phyloP scores from a whole-genome alignment of 2,329 filamentous ascomycete species.

The Chaetomium strumarium region DNA sequence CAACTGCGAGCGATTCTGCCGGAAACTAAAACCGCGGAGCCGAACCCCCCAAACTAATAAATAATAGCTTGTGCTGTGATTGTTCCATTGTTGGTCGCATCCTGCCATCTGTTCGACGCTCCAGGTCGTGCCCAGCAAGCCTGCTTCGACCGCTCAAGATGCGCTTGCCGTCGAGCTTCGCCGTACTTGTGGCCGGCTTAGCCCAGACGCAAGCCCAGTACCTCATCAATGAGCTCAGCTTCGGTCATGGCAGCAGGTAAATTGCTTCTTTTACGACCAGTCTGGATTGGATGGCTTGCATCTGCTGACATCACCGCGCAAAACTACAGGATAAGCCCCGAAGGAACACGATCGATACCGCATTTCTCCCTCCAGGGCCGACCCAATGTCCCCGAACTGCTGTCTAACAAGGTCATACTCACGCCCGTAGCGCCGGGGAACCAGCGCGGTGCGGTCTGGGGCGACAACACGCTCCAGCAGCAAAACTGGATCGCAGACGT shows the following conservation, averaged over 20 bases:
- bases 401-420: conserved; percentile 87
- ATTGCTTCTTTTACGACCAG: background rate
- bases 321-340: conserved; percentile 55
- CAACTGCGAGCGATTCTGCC: conserved; percentile 15
- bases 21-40: conserved; percentile 17
- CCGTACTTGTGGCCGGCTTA: conserved; percentile 38
- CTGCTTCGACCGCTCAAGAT: conserved; percentile 31
- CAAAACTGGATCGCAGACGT: conserved; percentile 77
- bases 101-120: background rate
- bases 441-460: conserved; percentile 78
- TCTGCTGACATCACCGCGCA: background rate
- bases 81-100: background rate
- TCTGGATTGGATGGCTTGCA: background rate
- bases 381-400: conserved; percentile 52
- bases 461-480: conserved; percentile 55
- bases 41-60: conserved; percentile 10
- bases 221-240: conserved; percentile 68
- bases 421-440: conserved; percentile 85
- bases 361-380: conserved; percentile 51
- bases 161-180: conserved; percentile 33
- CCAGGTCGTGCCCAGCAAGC: background rate
- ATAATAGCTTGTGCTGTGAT: conserved; percentile 7
- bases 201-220: conserved; percentile 55
- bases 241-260: conserved; percentile 65
- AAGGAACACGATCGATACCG: conserved; percentile 47